These are phyloP conservation scores for Ophiosphaerella herpotricha DNA, from an alignment of 2,329 filamentous ascomycete species.

Conservation along the genomic window DNA sequence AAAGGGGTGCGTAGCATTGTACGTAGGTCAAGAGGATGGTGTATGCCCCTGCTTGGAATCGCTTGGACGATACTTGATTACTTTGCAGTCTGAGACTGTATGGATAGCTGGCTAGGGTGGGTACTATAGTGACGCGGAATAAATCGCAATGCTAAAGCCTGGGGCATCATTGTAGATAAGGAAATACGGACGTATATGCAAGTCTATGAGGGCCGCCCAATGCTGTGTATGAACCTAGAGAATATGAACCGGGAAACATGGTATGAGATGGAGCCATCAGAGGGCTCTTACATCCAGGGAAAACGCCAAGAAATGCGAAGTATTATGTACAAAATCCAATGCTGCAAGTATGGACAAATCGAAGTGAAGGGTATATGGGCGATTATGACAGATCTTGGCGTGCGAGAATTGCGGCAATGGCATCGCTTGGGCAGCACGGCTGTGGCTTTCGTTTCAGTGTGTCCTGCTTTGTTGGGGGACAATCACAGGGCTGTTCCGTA, in stretches of 20 bases:
- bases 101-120: too few relatives aligned
- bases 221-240: neutral
- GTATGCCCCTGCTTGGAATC: too few relatives aligned
- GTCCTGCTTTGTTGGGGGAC: conserved; percentile 13
- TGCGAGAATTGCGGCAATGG: conserved; percentile 31
- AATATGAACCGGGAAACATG: neutral
- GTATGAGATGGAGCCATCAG: conserved; percentile 23
- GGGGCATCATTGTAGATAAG: too few relatives aligned
- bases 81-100: too few relatives aligned
- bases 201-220: neutral
- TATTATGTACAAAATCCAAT: conserved; percentile 18
- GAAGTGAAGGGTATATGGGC: conserved; percentile 17
- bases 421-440: conserved; percentile 28
- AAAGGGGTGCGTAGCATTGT: too few relatives aligned
- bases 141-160: too few relatives aligned
- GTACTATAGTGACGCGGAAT: too few relatives aligned
- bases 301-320: conserved; percentile 26
- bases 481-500: conserved; percentile 19
- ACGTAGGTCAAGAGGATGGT: too few relatives aligned
- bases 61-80: too few relatives aligned
- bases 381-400: conserved; percentile 14
- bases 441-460: conserved; percentile 22
- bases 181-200: neutral
- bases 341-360: conserved; percentile 27
- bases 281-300: conserved; percentile 28